Base-by-base conservation (phyloP, 2,329 filamentous ascomycete species). In the Exserohilum turcica region DNA sequence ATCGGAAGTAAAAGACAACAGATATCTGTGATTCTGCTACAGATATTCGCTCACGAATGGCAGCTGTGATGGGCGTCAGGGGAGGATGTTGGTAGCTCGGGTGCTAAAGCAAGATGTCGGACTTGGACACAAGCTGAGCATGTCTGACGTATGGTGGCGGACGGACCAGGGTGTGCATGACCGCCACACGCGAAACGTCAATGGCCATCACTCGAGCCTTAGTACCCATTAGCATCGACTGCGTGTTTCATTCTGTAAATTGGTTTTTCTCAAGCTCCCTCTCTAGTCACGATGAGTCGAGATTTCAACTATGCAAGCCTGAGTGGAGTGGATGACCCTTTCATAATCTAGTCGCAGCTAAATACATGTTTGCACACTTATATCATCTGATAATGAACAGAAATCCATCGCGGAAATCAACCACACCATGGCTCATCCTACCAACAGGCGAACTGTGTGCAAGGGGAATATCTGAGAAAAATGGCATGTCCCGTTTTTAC, bases 131-230 rank as follows among this genome's bases (percentile, higher is more conserved):
- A 58, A 54, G 46, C 60, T 57, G 45, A 55, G 54, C 48, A 48
- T 39, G 52, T 65, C 63, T 74, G 71, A 73, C 70, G 70, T 73
- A 73, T 66, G 63, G 66, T 67, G 62, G 60, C 60, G 59, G 53
- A 49, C 48, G 31, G 53, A 50, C 64, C 62, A 54, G 65, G 61
- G 48, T 63, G 16, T 52, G 46, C 47, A 53, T 53, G 54, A 21
- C 54, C 53, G 27, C 16, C 45, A 24, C 29, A 42, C 16, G 48
- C 38, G 63, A 63, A 40, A 57, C 63, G 59, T 56, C 43, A 54
- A 57, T 54, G 54, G 54, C 48, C 48, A 65, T 61, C 59, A 47
- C 37, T 55, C 52, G 51, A 43, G 50, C 46, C 24, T 46, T 54
- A 50, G 46, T 21, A 18, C 29, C 18, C 10, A 13, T 8, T 6